phyloP scores from a whole-genome alignment of 208 protist genomes.

The Trypanosoma grayi region DNA sequence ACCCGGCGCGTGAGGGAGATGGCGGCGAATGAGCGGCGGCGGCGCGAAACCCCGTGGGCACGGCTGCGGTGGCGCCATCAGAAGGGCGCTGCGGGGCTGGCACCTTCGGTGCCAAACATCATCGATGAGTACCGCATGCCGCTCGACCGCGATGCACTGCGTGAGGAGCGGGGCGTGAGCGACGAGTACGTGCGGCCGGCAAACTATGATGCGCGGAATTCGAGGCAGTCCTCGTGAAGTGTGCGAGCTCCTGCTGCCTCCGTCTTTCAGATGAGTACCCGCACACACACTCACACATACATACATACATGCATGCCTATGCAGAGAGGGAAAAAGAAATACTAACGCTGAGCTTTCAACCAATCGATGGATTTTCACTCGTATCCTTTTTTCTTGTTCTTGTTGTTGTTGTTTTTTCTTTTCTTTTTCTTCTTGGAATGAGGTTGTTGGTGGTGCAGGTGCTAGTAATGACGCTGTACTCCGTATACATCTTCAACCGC shows the following conservation, averaged over 20 bases:
- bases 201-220: conserved; percentile 41
- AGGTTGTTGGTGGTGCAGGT: background rate
- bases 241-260: too few relatives aligned
- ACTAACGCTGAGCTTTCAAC: too few relatives aligned
- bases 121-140: conserved; percentile 87
- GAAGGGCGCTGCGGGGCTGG: conserved; percentile 40
- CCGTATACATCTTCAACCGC: conserved; percentile 86
- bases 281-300: too few relatives aligned
- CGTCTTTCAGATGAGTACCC: too few relatives aligned
- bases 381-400: conserved; percentile 4
- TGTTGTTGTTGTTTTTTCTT: conserved; percentile 13
- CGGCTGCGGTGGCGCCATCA: background rate
- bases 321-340: too few relatives aligned
- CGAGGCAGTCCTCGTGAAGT: background rate
- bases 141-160: conserved; percentile 66
- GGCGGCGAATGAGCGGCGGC: conserved; percentile 37
- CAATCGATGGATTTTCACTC: background rate
- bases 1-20: conserved; percentile 49
- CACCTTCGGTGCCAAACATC: conserved; percentile 81
- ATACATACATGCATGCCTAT: too few relatives aligned
- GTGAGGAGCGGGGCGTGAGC: conserved; percentile 57
- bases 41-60: conserved; percentile 48
- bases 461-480: conserved; percentile 77
- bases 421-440: background rate
- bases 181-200: conserved; percentile 45